Base-by-base conservation (phyloP, 2,329 filamentous ascomycete species). In the Furcasterigmium sp. region DNA sequence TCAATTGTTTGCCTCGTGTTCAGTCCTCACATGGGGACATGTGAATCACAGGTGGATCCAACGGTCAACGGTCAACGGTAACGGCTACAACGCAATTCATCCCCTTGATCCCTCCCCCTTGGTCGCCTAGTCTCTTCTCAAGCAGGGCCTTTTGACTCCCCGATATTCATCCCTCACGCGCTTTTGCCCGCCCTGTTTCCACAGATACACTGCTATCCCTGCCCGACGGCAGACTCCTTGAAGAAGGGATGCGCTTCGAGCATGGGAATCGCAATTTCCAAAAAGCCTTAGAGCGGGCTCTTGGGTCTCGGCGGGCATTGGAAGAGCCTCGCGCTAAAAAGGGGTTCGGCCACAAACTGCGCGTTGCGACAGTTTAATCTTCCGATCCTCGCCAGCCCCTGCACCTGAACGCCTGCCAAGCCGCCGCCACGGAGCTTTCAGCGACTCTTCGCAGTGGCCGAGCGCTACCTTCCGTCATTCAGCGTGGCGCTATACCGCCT, bases 341-440 rank as follows among this genome's bases (percentile, higher is more conserved):
- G 32, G 32, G 32, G 32, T 19, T 17, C n/a, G 32, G 32, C 32
- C 32, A 17, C n/a, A 35, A 17, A 17, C 38, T 30, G 38, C 38
- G 26, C 28, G 20, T 17, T 40, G 38, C 11, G 14, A 11, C 28
- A n/a, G 25, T 32, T n/a, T 21, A 40, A 40, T 40, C 26, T 35
- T 35, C 32, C 32, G 32, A 35, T 17, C n/a, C 32, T 26, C n/a
- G 32, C 18, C 32, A 35, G 32, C 32, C 32, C 32, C 32, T 35
- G 10, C n/a, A 18, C 15, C 15, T 17, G 9, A 17, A 11, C 11
- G 14, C 19, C 29, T 19, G 38, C 38, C 38, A 40, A 40, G 38
- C 29, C 26, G 38, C 38, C 38, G 20, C 38, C 38, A 34, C 38
- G 38, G 38, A 40, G 38, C 38, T 32, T 40, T 40, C 32, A 14